Base-by-base conservation (phyloP, 176 grass and related monocot genomes). In the Ananas comosus region DNA sequence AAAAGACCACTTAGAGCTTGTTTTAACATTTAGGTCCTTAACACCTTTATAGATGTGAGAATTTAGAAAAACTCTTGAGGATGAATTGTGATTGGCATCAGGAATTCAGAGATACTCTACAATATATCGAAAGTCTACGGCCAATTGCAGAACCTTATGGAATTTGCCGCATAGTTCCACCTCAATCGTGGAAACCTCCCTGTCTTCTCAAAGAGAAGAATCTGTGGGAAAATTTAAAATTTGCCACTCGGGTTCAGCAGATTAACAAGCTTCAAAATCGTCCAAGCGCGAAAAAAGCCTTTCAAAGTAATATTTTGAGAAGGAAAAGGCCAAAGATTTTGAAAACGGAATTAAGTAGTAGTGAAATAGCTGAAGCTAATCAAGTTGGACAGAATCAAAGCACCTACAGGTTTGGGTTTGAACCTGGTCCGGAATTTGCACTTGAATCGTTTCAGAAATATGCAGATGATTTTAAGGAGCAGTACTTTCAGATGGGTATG, bases 251-350 rank as follows among this genome's bases (percentile, higher is more conserved):
- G 12, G 56, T 69, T 24, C 66, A 77, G 23, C 66, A 61, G 27
- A 42, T 77, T 33, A 53, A 77, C 47, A 69, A 59, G 51, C 75
- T 77, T 56, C 75, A 77, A 49, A 77, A 69, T 49, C 52, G 53
- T 67, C 14, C 29, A 21, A 53, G 58, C 51, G 50, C 50, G 48
- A 75, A 63, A 11, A 63, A 75, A 49, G 53, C 66, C 49, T 16
- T 19, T 24, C 33, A 42, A 42, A 42, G 33, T 42, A 42, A 42
- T 42, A 75, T 13, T 16, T 69, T 78, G 72, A 96, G 85, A 78
- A 91, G 86, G 84, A 96, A 90, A 76, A 72, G 84, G 33, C 82
- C 84, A 83, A 97, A 90, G 73, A 1, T 92, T 64, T 68, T 66
- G 65, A 83, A 85, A 14, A 33, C 74, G 52, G 88, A 77, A n/a